Base-by-base conservation (phyloP, 2,329 filamentous ascomycete species). In the Lachnellula arida region DNA sequence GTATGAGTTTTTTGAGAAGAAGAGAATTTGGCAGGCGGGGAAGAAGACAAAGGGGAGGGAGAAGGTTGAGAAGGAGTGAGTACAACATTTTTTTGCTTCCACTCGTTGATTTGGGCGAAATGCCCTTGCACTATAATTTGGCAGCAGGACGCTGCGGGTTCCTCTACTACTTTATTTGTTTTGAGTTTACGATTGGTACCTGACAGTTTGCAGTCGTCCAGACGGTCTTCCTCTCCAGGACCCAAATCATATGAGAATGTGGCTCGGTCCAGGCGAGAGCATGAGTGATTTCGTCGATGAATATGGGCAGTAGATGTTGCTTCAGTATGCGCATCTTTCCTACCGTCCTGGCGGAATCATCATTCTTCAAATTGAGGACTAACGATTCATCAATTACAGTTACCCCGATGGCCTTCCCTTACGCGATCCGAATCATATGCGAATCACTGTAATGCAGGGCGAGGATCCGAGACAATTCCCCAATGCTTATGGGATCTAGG, bases 1-100 rank as follows among this genome's bases (percentile, higher is more conserved):
- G 4, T 61, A 61, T 49, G 44, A 23, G 42, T 61, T 61, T 34
- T 61, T 61, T 49, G 57, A 59, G 50, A 57, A 59, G 50, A 61
- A 59, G 52, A 55, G 59, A 17, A 47, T 61, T 12, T 59, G 39
- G 17, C 54, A 61, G 35, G 54, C 52, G 22, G 52, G 42, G 52
- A 53, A 57, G 54, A 61, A 61, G 57, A 54, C 50, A n/a, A 28
- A 19, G 25, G 28, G 23, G 28, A 53, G 54, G 32, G 25, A 49
- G 49, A 56, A 53, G 48, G 35, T 17, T 34, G 49, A 51, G 25
- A 14, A 37, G 14, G 53, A 60, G 58, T 60, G 52, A 55, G 58
- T 22, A 2, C 37, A 54, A 22, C 37, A 15, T 37, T 28, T 49
- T 25, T 37, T 46, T 51, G 2, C 34, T 32, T 32, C 8, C 28